Base-by-base conservation (phyloP, 352 stramenopile genomes). In the Aphanomyces stellatus region DNA sequence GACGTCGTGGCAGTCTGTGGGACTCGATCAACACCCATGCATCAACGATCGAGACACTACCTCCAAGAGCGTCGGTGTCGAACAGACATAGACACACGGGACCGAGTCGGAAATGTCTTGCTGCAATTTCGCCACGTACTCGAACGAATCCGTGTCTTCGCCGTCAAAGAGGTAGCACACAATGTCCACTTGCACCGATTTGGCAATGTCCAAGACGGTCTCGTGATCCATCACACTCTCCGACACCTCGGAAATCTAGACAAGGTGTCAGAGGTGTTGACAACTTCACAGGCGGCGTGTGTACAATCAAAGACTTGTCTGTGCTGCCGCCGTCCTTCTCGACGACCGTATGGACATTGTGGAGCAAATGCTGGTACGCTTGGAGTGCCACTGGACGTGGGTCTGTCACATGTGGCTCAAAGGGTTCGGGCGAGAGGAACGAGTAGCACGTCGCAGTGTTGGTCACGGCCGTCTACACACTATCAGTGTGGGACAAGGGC, bases 111-210 rank as follows among this genome's bases (percentile, higher is more conserved):
- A 42, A 13, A 71, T 62, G 17, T 13, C 11, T 27, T 27, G 24
- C 31, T 71, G 43, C 4, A 71, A 17, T 17, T 63, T 28, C 34
- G 25, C 13, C 10, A 71, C 13, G 65, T 71, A 71, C 22, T 61
- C 51, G 27, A 69, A 46, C 57, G 65, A 65, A 24, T 71, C 62
- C 13, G 22, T 10, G n/a, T 71, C 61, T 8, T 24, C 60, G 31
- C 55, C 57, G 46, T 65, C 53, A 51, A 69, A 71, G 7, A 71
- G 30, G 30, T 69, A 62, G 60, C 65, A 71, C 30, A 69, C 65
- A 53, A 70, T 64, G 24, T 70, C 56, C 15, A 65, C 53, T 11
- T 64, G 65, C n/a, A 71, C 61, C 25, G 5, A 22, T 1, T 19
- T 49, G 8, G 55, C 65, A 33, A 71, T 71, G 5, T 28, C 31